phyloP scores from a whole-genome alignment of 139 green algal genomes.

The Micromonas pusilla region DNA sequence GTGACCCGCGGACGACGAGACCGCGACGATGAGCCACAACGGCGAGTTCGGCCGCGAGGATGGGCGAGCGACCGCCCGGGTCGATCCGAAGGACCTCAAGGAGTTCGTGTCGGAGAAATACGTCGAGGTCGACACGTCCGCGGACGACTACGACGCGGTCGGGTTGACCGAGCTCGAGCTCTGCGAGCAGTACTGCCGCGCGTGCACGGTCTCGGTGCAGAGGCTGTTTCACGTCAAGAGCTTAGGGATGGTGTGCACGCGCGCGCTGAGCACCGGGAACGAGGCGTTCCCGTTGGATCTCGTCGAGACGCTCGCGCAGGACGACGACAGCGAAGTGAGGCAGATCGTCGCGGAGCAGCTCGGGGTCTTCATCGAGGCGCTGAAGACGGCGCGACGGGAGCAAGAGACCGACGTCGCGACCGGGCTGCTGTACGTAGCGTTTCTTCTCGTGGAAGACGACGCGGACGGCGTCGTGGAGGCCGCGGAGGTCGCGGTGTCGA shows the following conservation, averaged over 20 bases:
- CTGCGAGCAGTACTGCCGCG: conserved; percentile 2
- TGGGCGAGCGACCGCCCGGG: no score
- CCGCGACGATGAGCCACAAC: no score
- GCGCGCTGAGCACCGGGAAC: not conserved
- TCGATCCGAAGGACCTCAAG: not conserved
- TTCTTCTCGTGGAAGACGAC: conserved; percentile 10
- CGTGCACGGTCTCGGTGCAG: not conserved
- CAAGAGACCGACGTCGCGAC: not conserved
- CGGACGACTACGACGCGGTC: not conserved
- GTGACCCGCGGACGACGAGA: no score
- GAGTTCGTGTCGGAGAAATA: conserved; percentile 1
- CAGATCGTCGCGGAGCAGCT: not conserved
- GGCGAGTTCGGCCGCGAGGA: no score
- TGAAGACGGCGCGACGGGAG: not conserved
- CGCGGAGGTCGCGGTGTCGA: not conserved
- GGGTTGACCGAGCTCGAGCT: conserved; percentile 1
- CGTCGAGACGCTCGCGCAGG: not conserved
- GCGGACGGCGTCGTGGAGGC: not conserved
- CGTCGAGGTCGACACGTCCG: not conserved
- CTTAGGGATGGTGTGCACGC: not conserved
- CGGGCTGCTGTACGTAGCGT: not conserved
- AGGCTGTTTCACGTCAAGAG: not conserved
- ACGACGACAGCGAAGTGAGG: conserved; percentile 17
- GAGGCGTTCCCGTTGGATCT: not conserved
- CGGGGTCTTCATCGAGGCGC: not conserved